These are phyloP conservation scores for Nepenthes alata DNA, from an alignment of 179 eudicot genomes.

Conservation along the genomic window DNA sequence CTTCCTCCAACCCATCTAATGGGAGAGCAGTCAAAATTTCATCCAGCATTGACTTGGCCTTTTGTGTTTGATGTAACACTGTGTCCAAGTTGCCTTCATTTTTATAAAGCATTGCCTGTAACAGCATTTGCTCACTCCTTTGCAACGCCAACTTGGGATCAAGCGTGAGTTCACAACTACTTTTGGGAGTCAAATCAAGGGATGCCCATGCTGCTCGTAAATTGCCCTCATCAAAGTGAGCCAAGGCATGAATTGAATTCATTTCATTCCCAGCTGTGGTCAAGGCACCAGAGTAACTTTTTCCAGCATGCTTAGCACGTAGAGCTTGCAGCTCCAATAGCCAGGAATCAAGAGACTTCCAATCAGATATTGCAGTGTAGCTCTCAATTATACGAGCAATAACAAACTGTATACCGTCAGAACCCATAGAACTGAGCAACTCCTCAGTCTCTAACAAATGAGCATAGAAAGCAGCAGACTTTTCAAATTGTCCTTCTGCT, in stretches of 20 bases:
- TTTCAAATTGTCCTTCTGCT: conserved; percentile 83
- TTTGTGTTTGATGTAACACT: conserved; percentile 53
- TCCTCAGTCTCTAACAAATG: conserved; percentile 75
- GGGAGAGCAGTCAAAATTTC: conserved; percentile 74
- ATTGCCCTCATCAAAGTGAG: conserved; percentile 90
- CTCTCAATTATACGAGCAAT: conserved; percentile 84
- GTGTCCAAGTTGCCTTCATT: conserved; percentile 61
- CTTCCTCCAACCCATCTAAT: conserved; percentile 74
- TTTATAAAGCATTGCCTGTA: conserved; percentile 85
- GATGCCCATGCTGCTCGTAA: conserved; percentile 78
- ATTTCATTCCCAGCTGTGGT: conserved; percentile 93
- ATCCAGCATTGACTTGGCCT: conserved; percentile 74
- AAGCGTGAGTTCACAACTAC: conserved; percentile 86
- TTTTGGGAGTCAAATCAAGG: conserved; percentile 93
- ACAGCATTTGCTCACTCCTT: conserved; percentile 98
- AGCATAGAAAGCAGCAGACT: conserved; percentile 81
- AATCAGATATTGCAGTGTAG: conserved; percentile 82
- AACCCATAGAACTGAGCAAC: conserved; percentile 64
- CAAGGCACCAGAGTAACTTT: conserved; percentile 83
- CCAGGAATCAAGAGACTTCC: conserved; percentile 96
- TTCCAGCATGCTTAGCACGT: conserved; percentile 88
- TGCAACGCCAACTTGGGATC: conserved; percentile 92
- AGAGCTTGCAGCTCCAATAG: conserved; percentile 75
- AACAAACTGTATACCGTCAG: conserved; percentile 82
- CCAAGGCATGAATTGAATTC: conserved; percentile 85